phyloP scores from a whole-genome alignment of 441 rosid species.

The Adansonia gregorii region DNA sequence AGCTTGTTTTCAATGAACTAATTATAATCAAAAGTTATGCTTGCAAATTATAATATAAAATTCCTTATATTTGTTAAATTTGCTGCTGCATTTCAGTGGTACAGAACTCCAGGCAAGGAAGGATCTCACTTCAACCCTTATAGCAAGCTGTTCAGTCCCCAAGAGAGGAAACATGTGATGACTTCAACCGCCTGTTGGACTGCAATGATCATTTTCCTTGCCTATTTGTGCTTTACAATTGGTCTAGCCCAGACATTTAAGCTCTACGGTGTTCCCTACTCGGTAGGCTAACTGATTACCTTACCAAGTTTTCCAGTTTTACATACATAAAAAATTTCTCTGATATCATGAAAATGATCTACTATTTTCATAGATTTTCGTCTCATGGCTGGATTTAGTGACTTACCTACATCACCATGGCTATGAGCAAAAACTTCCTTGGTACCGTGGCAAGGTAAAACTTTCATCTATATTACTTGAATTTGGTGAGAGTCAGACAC shows the following conservation, averaged over 20 bases:
- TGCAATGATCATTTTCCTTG: constrained; percentile 61
- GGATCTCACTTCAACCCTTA: constrained; percentile 90
- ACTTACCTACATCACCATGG: constrained; percentile 98
- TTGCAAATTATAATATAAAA: too few species aligned
- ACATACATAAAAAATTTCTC: neutral
- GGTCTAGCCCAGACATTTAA: constrained; percentile 71
- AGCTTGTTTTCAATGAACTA: neutral
- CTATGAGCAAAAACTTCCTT: constrained; percentile 79
- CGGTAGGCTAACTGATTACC: constrained; percentile 41
- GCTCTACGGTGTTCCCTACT: constrained; percentile 82
- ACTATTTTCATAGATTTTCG: constrained; percentile 53
- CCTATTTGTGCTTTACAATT: constrained; percentile 45
- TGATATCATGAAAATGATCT: neutral
- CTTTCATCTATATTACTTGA: neutral
- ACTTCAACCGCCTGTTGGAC: constrained; percentile 75
- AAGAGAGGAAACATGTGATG: constrained; percentile 60
- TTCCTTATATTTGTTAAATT: neutral
- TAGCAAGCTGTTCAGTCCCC: constrained; percentile 62
- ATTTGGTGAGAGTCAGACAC: neutral
- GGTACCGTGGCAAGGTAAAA: constrained; percentile 93
- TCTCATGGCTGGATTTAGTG: constrained; percentile 82
- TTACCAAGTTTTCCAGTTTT: neutral
- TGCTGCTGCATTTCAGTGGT: constrained; percentile 51
- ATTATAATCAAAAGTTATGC: neutral
- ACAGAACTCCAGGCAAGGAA: constrained; percentile 86